These are phyloP conservation scores for Blastomyces emzantsi DNA, from an alignment of 2,329 filamentous ascomycete genomes.

Conservation along the genomic window DNA sequence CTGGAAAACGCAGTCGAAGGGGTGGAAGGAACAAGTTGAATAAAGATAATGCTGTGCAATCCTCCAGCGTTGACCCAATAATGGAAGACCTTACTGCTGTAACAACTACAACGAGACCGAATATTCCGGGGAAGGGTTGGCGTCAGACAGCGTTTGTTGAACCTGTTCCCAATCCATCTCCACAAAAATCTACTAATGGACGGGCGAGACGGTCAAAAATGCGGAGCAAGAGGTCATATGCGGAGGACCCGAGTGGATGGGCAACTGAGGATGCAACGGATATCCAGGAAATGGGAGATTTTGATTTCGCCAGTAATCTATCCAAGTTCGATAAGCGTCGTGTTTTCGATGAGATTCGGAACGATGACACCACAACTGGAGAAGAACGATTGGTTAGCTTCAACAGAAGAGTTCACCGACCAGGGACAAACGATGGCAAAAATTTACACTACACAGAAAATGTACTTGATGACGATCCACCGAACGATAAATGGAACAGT, in stretches of 20 bases:
- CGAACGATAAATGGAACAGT: slow-evolving; percentile 53
- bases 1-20: slow-evolving; percentile 38
- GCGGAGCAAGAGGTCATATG: slow-evolving; percentile 37
- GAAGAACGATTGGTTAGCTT: slow-evolving; percentile 84
- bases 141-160: slow-evolving; percentile 58
- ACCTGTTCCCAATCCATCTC: slow-evolving; percentile 30
- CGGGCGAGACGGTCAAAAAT: slow-evolving; percentile 39
- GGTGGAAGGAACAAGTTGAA: slow-evolving; percentile 38
- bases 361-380: slow-evolving; percentile 81
- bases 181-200: slow-evolving; percentile 21
- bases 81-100: slow-evolving; percentile 28
- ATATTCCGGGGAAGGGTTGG: slow-evolving; percentile 55
- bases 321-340: slow-evolving; percentile 92
- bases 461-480: slow-evolving; percentile 57
- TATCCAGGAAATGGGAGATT: slow-evolving; percentile 85
- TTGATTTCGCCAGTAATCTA: slow-evolving; percentile 82
- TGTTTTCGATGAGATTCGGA: slow-evolving; percentile 84
- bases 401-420: slow-evolving; percentile 55
- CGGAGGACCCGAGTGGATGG: slow-evolving; percentile 68
- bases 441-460: slow-evolving; percentile 90
- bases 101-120: slow-evolving; percentile 17
- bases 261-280: slow-evolving; percentile 94
- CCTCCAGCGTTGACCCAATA: slow-evolving; percentile 23
- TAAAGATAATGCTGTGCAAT: slow-evolving; percentile 38
- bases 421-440: slow-evolving; percentile 69